A percentile compares a stretch with the other conserved stretches of the same genome.
Conservation (phyloP, 2,329 filamentous ascomycete genomes). For the Sporothrix schenckii region DNA sequence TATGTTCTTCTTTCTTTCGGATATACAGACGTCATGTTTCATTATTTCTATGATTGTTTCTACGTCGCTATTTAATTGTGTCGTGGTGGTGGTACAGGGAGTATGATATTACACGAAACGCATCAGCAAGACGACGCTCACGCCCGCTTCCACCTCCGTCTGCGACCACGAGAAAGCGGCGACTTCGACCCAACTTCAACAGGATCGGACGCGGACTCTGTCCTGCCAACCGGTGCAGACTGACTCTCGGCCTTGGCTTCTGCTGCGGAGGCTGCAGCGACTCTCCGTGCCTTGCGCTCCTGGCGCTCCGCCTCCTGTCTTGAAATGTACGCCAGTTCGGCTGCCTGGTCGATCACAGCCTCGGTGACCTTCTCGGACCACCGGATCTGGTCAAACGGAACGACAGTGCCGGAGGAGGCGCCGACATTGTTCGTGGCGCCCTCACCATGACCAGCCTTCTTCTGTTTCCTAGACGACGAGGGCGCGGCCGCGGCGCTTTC, state of each 20-base stretch:
- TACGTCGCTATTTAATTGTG: background rate
- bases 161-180: slow-evolving; percentile 19
- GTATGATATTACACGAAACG: slow-evolving; percentile 23
- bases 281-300: slow-evolving; percentile 7
- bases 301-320: slow-evolving; percentile 19
- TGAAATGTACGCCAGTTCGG: slow-evolving; percentile 32
- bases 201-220: background rate
- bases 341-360: slow-evolving; percentile 31
- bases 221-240: background rate
- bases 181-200: background rate
- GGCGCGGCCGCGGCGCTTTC: background rate
- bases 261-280: background rate
- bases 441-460: background rate
- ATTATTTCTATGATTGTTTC: slow-evolving; percentile 1
- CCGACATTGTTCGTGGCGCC: background rate
- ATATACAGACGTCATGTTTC: background rate
- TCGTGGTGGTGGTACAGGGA: slow-evolving; percentile 7
- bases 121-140: background rate
- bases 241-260: background rate
- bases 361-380: slow-evolving; percentile 34
- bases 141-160: slow-evolving; percentile 27
- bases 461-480: slow-evolving; percentile 7
- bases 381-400: slow-evolving; percentile 44
- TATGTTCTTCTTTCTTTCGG: too few species aligned
- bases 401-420: slow-evolving; percentile 36